A percentile compares a stretch with the other conserved stretches of the same genome.
Evolutionary conservation across 768 basidiomycete genomes (phyloP).

Genomic region (Pulveroboletus sp.): DNA sequence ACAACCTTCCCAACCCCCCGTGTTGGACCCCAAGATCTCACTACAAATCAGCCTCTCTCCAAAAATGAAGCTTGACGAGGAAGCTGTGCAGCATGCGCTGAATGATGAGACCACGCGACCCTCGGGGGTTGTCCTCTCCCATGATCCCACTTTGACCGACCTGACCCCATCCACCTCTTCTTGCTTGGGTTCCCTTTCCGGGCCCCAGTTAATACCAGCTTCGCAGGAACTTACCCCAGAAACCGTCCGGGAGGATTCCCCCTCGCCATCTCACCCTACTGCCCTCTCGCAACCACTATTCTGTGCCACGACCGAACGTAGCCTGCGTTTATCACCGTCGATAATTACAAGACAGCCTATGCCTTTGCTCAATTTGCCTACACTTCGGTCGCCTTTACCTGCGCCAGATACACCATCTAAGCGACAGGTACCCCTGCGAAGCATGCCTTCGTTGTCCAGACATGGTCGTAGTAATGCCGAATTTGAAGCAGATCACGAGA

Average conservation of each 20-base stretch:
- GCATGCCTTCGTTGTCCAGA: conserved; percentile 52
- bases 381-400: conserved; percentile 35
- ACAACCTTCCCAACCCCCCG: conserved; percentile 6
- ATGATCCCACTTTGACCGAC: conserved; percentile 5
- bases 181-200: neutral
- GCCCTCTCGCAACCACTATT: conserved; percentile 20
- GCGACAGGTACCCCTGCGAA: conserved; percentile 36
- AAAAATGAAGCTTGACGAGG: neutral
- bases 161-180: neutral
- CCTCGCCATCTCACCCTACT: conserved; percentile 7
- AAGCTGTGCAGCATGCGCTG: conserved; percentile 7
- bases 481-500: conserved; percentile 19
- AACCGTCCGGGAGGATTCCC: conserved; percentile 1
- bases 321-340: conserved; percentile 42
- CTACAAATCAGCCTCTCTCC: conserved; percentile 4
- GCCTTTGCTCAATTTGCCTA: conserved; percentile 49
- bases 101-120: conserved; percentile 17
- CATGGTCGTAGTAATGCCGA: conserved; percentile 29
- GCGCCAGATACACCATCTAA: conserved; percentile 9
- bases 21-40: conserved; percentile 1
- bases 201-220: neutral
- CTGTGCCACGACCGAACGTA: conserved; percentile 30
- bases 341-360: conserved; percentile 41
- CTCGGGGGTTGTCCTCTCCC: conserved; percentile 3
- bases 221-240: neutral